phyloP scores from a whole-genome alignment of 129 eudicot species.

The Tagetes erecta region DNA sequence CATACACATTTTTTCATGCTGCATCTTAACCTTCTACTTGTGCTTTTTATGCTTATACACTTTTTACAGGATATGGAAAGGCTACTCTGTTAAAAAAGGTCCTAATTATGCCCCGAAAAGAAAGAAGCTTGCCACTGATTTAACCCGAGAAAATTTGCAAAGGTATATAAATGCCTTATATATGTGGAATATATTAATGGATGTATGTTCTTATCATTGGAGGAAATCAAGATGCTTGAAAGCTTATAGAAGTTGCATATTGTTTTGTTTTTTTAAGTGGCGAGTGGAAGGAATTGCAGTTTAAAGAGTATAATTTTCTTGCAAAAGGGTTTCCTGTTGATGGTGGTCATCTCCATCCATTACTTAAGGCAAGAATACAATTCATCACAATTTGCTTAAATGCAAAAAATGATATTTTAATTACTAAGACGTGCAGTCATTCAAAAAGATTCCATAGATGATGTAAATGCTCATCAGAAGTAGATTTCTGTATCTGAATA shows the following conservation, averaged over 20 bases:
- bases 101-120: conserved; percentile 87
- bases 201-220: conserved; percentile 9
- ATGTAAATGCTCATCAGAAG: conserved; percentile 17
- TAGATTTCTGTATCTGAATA: conserved; percentile 14
- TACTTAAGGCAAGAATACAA: conserved; percentile 72
- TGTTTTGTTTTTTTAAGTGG: conserved; percentile 50
- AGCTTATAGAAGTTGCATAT: conserved; percentile 13
- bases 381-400: conserved; percentile 7
- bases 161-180: conserved; percentile 47
- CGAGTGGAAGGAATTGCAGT: conserved; percentile 86
- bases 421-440: not conserved
- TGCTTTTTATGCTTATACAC: conserved; percentile 23
- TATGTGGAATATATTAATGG: not conserved
- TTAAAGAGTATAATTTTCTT: conserved; percentile 87
- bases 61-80: conserved; percentile 80
- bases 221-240: not conserved
- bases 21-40: conserved; percentile 11
- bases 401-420: not conserved
- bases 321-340: conserved; percentile 89
- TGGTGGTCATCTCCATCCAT: conserved; percentile 89
- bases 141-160: conserved; percentile 70
- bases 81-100: conserved; percentile 80
- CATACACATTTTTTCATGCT: not conserved
- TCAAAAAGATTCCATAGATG: conserved; percentile 7
- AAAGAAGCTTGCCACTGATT: conserved; percentile 88